Evolutionary conservation across 2,329 filamentous ascomycete genomes (phyloP), one percentile per base, ranked within the genome.

Genomic region (Karstenula rhodostoma): DNA sequence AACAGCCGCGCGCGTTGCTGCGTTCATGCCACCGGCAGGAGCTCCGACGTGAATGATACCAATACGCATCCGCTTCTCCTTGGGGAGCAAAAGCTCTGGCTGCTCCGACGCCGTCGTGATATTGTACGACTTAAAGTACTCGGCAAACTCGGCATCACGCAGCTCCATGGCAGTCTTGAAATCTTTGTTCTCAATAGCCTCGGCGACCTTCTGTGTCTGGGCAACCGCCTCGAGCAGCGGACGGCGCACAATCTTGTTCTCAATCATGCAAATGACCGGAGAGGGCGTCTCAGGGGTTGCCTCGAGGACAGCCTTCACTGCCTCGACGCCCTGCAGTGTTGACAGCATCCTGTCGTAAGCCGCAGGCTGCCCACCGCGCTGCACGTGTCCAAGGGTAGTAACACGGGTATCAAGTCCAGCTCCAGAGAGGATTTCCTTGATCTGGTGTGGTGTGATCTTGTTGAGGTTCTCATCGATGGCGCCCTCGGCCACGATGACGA

Each of bases 41-140:
- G 95, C 95, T 72, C 95, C 95, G 25, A 98, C 94, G 72, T 98
- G 96, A 79, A 99, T 92, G 73, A 99, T 97, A 51, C 93, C 95
- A 72, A 99, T 92, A 67, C 89, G 89, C 92, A 98, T 93, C 68
- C 90, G 88, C 91, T 94, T 90, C 55, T 90, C 85, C 58, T 88
- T 82, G 0, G 92, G 88, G 23, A 97, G 81, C 56, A 87, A 80
- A 69, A 90, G 82, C 54, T 87, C 83, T 35, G 91, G 88, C 51
- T 94, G 86, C 68, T 92, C 87, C 19, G 93, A 91, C 15, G 92
- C 90, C 13, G 94, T 96, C 0, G 94, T 98, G 77, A 95, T 94
- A 77, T 93, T 87, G 78, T 96, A 99, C 1, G 93, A 94, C 61
- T 88, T 86, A 80, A 94, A 94, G 79, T 97, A 94, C 72, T 98